Conservation (phyloP, 768 basidiomycete genomes). For the Obba rivulosa region DNA sequence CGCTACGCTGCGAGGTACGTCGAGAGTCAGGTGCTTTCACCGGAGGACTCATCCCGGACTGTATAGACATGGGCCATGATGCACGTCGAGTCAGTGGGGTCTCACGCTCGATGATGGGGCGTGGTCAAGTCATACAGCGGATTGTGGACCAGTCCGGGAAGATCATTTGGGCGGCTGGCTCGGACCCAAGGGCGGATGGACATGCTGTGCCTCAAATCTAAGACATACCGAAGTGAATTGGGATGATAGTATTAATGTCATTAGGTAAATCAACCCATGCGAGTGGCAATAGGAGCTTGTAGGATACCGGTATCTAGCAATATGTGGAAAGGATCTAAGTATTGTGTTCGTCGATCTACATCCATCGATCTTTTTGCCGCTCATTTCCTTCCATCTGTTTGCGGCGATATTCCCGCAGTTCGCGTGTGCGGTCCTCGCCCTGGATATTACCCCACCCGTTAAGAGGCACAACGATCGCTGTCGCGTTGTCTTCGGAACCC, state of each 20-base stretch:
- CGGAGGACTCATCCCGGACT: not conserved
- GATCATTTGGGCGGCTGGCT: constrained; percentile 93
- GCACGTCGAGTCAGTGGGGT: constrained; percentile 60
- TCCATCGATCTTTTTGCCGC: constrained; percentile 25
- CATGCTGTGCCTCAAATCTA: constrained; percentile 84
- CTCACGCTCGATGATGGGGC: constrained; percentile 61
- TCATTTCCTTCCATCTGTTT: constrained; percentile 36
- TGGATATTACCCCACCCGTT: constrained; percentile 84
- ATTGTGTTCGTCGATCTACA: constrained; percentile 3
- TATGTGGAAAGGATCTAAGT: not conserved
- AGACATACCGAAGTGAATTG: not conserved
- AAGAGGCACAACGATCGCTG: constrained; percentile 85
- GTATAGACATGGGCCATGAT: constrained; percentile 84
- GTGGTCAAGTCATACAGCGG: constrained; percentile 89
- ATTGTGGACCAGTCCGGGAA: constrained; percentile 57
- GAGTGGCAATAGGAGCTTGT: not conserved
- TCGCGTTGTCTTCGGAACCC: constrained; percentile 87
- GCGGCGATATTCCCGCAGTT: constrained; percentile 75
- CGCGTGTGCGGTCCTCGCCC: constrained; percentile 79
- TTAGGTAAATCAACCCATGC: no score
- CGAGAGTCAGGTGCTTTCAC: not conserved
- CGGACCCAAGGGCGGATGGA: constrained; percentile 84
- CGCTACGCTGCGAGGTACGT: constrained; percentile 58
- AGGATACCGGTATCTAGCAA: not conserved
- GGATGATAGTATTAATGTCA: no score